A percentile compares a stretch with the other conserved stretches of the same genome.
Evolutionary conservation across 208 protist genomes (phyloP).

Genomic region (Trypanosoma brucei): DNA sequence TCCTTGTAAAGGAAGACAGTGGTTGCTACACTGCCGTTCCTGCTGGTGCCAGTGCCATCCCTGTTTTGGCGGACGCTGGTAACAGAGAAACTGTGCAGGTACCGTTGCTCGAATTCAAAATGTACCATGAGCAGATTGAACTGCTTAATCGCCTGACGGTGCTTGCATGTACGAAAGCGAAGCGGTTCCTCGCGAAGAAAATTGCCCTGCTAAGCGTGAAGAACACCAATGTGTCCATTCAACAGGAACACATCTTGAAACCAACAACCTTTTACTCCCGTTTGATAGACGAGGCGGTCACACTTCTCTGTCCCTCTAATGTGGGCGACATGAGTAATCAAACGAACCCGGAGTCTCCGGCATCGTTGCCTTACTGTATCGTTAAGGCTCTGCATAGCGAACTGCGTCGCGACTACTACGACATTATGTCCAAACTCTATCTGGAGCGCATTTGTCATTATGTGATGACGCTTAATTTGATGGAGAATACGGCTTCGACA

Average conservation of each 20-base stretch:
- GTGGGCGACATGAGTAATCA: not conserved
- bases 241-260: constrained; percentile 75
- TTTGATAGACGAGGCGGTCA: constrained; percentile 52
- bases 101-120: constrained; percentile 36
- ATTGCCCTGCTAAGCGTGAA: constrained; percentile 45
- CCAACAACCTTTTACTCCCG: constrained; percentile 64
- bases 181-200: constrained; percentile 64
- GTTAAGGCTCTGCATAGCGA: constrained; percentile 65
- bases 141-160: constrained; percentile 68
- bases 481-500: constrained; percentile 46
- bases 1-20: constrained; percentile 2
- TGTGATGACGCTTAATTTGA: constrained; percentile 63
- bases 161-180: constrained; percentile 73
- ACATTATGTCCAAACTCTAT: constrained; percentile 72
- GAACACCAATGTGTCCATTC: constrained; percentile 84
- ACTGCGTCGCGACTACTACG: constrained; percentile 64
- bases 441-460: constrained; percentile 68
- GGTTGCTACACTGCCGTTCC: not conserved
- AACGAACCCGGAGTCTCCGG: constrained; percentile 3
- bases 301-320: constrained; percentile 42
- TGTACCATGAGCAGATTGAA: constrained; percentile 55
- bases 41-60: not conserved
- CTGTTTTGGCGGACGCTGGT: not conserved
- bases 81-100: constrained; percentile 8
- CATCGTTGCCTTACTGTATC: constrained; percentile 57